phyloP scores from a whole-genome alignment of 2,329 filamentous ascomycete genomes.

The Aspergillus ruber region DNA sequence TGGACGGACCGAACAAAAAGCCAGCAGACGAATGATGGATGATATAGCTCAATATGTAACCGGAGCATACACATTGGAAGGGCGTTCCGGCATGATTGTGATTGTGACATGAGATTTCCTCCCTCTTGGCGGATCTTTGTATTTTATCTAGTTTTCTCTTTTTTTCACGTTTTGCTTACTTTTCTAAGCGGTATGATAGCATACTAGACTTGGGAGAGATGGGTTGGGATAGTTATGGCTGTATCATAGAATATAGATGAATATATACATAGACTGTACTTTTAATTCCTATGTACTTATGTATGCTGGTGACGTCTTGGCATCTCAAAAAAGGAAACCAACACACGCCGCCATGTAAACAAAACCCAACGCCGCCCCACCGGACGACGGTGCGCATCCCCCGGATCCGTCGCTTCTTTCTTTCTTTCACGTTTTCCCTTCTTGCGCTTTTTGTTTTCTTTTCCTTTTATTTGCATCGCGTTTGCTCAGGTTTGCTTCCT shows the following conservation, averaged over 20 bases:
- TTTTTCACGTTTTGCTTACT: neutral
- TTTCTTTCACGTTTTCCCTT: neutral
- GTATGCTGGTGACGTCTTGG: neutral
- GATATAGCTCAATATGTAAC: neutral
- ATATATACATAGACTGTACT: no score
- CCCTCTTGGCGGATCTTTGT: neutral
- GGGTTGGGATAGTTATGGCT: neutral
- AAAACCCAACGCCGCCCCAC: neutral
- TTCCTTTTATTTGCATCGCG: neutral
- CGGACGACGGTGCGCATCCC: neutral
- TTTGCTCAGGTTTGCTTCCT: neutral
- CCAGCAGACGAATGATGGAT: conserved; percentile 1
- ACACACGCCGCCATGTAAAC: neutral
- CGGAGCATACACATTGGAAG: neutral
- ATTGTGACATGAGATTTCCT: conserved; percentile 1
- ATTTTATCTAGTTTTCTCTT: neutral
- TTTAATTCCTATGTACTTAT: neutral
- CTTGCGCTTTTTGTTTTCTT: neutral
- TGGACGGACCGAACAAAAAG: neutral
- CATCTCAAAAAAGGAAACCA: neutral
- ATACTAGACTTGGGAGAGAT: neutral
- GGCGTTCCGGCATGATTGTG: neutral
- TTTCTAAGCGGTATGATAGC: neutral
- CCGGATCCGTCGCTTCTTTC: neutral
- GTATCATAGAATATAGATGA: neutral